Conservation (phyloP, 164 flowering plant species). For the Buxus sempervirens region DNA sequence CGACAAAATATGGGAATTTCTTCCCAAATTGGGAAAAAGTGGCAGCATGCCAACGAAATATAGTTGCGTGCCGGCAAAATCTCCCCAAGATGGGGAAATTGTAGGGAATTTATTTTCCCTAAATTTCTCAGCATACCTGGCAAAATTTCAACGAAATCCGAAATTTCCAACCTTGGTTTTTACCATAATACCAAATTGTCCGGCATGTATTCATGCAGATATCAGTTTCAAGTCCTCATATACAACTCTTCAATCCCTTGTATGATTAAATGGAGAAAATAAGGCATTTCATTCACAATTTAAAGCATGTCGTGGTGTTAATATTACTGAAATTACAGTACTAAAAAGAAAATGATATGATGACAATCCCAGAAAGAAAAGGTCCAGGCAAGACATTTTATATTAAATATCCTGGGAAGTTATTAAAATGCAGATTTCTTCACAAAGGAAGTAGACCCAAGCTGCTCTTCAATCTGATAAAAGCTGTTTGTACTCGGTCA, state of each 20-base stretch:
- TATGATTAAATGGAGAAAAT: not conserved
- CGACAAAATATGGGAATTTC: too few relatives aligned
- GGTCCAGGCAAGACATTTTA: not conserved
- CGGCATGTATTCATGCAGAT: not conserved
- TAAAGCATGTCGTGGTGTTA: too few relatives aligned
- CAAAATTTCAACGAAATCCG: too few relatives aligned
- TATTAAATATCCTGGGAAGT: not conserved
- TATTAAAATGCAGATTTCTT: not conserved
- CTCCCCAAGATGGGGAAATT: too few relatives aligned
- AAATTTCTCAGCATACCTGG: too few relatives aligned
- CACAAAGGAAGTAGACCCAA: not conserved
- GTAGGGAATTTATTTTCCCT: too few relatives aligned
- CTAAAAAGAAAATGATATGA: not conserved
- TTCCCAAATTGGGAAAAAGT: too few relatives aligned
- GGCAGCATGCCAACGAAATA: too few relatives aligned
- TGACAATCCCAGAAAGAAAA: not conserved
- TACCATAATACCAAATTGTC: not conserved
- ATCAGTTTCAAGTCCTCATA: not conserved
- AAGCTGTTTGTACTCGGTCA: constrained; percentile 62
- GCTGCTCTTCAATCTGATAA: constrained; percentile 18
- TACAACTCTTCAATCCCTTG: not conserved
- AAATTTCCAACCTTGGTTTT: too few relatives aligned
- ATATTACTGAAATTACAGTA: too few relatives aligned
- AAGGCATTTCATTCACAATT: too few relatives aligned
- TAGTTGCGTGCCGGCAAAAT: too few relatives aligned